Evolutionary conservation across 2,329 filamentous ascomycete genomes (phyloP).

Genomic region (Fusarium bactridioides): DNA sequence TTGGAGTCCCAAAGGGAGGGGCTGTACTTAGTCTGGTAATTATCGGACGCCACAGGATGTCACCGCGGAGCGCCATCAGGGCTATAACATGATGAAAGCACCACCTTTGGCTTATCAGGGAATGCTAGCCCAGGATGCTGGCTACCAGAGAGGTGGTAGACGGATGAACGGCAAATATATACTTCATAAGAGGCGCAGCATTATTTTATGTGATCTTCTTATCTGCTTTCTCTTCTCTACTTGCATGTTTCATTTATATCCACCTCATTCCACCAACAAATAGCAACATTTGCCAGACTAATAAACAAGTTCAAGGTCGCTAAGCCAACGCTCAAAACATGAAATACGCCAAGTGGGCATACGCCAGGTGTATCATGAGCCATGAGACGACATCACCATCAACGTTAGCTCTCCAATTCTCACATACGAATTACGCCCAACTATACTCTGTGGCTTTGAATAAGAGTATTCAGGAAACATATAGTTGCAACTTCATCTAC

Average conservation of each 20-base stretch:
- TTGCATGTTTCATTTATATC: rapidly evolving
- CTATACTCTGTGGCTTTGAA: not conserved
- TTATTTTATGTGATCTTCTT: rapidly evolving
- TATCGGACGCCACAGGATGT: not conserved
- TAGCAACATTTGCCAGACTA: no score
- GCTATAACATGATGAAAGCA: not conserved
- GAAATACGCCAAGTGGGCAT: not conserved
- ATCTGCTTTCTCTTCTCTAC: no score
- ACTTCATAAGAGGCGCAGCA: not conserved
- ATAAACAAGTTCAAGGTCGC: not conserved
- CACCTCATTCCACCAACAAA: no score
- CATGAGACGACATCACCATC: not conserved
- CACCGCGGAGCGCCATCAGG: not conserved
- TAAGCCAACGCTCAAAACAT: not conserved
- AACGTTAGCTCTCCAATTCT: not conserved
- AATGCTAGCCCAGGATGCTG: not conserved
- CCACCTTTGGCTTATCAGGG: not conserved
- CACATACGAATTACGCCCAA: not conserved
- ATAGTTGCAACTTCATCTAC: not conserved
- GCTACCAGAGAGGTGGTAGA: not conserved
- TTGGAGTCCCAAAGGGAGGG: not conserved
- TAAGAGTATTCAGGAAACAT: not conserved
- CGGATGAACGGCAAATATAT: not conserved
- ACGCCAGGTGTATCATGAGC: not conserved
- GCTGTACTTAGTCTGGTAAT: no score